Evolutionary conservation across 371 early-diverging fungal species (phyloP), one percentile per base, ranked within the genome.

Genomic region (Entomophthora muscae): DNA sequence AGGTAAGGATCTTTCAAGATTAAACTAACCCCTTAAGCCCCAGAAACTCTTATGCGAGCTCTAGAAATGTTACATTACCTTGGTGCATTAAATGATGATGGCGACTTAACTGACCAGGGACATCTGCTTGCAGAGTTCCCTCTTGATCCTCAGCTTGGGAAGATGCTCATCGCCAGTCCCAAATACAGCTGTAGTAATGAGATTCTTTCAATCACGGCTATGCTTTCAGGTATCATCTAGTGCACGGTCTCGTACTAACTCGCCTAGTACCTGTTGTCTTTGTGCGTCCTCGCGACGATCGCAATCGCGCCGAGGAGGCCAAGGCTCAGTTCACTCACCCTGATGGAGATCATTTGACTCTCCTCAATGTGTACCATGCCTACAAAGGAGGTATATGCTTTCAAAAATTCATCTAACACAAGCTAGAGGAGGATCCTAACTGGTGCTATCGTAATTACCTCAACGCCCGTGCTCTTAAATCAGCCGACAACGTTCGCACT

Each of bases 381-480:
- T 98, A 87, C 77, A 83, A 85, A 72, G 70, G 78, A 28, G 73
- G 78, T 66, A 7, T n/a, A 30, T 57, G 17, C 13, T 13, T 22
- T 57, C 57, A 12, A 26, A 42, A 5, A 42, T 27, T 24, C n/a
- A 17, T 10, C 17, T 42, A 42, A 42, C 42, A 10, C 42, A 42
- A 42, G 17, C 5, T 17, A 42, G 42, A 42, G 17, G 83, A 82
- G 57, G 85, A 89, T 64, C 69, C 81, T 23, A 80, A 90, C 53
- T 96, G 95, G 96, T 93, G 94, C 70, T 91, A 79, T 69, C 79
- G 90, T 52, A 91, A 93, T 75, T 96, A 84, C 72, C 76, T 95
- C 69, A 93, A 93, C 67, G 77, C 75, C 30, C 79, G 97, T 66
- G 79, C 90, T 32, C 71, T 96, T 64, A 93, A 92, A 67, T 79